Base-by-base conservation (phyloP, 768 basidiomycete species). In the Psilocybe tampanensis region DNA sequence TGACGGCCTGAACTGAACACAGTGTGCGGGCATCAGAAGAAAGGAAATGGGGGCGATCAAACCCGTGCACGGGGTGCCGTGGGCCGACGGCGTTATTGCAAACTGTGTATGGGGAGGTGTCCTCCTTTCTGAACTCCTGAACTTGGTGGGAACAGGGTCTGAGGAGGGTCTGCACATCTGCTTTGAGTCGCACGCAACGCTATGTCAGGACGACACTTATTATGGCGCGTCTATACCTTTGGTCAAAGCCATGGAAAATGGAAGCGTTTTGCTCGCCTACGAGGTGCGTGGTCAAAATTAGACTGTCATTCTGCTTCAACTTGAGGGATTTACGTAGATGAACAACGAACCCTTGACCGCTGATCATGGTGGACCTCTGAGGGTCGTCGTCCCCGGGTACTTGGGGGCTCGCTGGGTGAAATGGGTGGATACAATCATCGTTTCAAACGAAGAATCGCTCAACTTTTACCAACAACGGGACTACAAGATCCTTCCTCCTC, bases 331-430 rank as follows among this genome's bases (percentile, higher is more conserved):
- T 23, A 19, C 21, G n/a, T 55, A 86, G 86, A 89, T 89, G 87
- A 89, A 90, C 54, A 80, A 75, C 26, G 79, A 82, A 55, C 73
- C 79, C 0, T 70, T 89, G 17, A 76, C 79, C 13, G 72, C 86
- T 1, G 82, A 85, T 53, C 86, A 86, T 45, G 88, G 88, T 1
- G 86, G 79, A 5, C 88, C 88, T 3, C 62, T 90, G 22, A 83
- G 88, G n/a, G 69, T 86, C 8, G 80, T 89, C 39, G 84, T 85
- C 1, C 89, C 89, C 0, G 88, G 89, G 2, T 81, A 79, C 62
- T 74, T 83, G 15, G 88, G 88, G 6, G 88, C 86, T 26, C 81
- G 88, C 11, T 88, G 87, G 86, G 86, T 89, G 8, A 89, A 90
- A 74, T 90, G 89, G 88, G 74, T 88, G 0, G 85, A 88, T 62